Base-by-base conservation (phyloP, 2,329 filamentous ascomycete genomes). In the Emericellopsis atlantica region DNA sequence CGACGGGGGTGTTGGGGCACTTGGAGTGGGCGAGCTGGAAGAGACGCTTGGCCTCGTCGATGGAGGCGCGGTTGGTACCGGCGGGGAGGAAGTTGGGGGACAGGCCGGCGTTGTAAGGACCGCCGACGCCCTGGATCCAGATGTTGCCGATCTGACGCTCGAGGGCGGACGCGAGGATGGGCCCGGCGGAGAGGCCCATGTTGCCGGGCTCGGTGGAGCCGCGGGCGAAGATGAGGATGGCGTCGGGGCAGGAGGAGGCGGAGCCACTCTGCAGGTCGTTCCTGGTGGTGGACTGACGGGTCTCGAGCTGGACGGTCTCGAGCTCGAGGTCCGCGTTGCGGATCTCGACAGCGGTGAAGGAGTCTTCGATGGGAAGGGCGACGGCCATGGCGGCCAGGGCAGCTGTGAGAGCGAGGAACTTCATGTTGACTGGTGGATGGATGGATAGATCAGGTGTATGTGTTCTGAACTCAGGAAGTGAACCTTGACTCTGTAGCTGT, bases 71-170 rank as follows among this genome's bases (percentile, higher is more conserved):
- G 31, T 54, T 53, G 1, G 64, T 65, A 32, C 64, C 63, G 2
- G 51, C 45, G 4, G 61, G 57, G 1, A 64, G 53, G 32, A 56
- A 51, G 45, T 68, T 68, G 21, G 55, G 52, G 1, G 48, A 41
- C 0, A 67, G 34, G 2, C 46, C 46, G 0, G 63, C 65, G 2
- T 42, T 50, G 50, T 70, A 70, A 2, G 54, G 45, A 21, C 54
- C 54, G 6, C 60, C 59, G 12, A 70, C 62, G 12, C 67, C 67
- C 46, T 70, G 66, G 18, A 67, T 57, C 60, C 60, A 63, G 43
- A 65, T 45, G 15, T 50, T 43, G 35, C 53, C 51, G 26, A 55
- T 58, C 23, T 43, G 41, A 18, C 39, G 39, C 35, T 57, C 51
- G 0, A 65, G 51, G 32, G 45, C 54, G 11, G 45, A 44, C 6